Base-by-base conservation (phyloP, 129 eudicot genomes). In the Logfia minima region DNA sequence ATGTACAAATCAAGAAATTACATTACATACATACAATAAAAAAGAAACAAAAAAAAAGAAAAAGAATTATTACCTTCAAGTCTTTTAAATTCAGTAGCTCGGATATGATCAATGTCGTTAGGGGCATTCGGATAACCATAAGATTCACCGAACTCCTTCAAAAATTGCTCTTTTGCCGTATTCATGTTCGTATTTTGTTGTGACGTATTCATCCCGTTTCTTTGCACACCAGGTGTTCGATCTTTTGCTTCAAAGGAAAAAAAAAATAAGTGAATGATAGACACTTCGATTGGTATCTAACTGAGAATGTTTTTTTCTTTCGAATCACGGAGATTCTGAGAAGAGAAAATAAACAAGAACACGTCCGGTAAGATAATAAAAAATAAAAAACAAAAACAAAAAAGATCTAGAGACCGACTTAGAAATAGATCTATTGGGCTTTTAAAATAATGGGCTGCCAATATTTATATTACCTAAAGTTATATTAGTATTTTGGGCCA, bases 1-100 rank as follows among this genome's bases (percentile, higher is more conserved):
- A 4, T 37, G 2, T 8, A 37, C 43, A 35, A 64, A 60, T 31
- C 68, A 67, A 41, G 8, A 41, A 23, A 9, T 28, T 11, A 61
- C 8, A 9, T 28, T 11, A 61, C 8, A 22, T 53, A 37, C 10
- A 28, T 8, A 45, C 32, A 41, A 48, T 29, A 13, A 26, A 64
- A 26, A 4, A 64, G 17, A 7, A 16, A 31, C 29, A 4, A 29
- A 14, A 29, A 29, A 21, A 64, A 0, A 64, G 0, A 29, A 4
- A 14, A 28, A 28, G 34, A 14, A 23, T 63, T 63, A 0, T 4
- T 24, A 88, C 91, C 96, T 14, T 86, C 80, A 59, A 94, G 84
- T 81, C 98, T 61, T 75, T 85, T 86, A 81, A 94, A 94, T 65
- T 91, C 93, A 29, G 93, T 87, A 53, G 97, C 90, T 80, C 97